Evolutionary conservation across 257 asterid species (phyloP).

Genomic region (Scutellaria barbata): DNA sequence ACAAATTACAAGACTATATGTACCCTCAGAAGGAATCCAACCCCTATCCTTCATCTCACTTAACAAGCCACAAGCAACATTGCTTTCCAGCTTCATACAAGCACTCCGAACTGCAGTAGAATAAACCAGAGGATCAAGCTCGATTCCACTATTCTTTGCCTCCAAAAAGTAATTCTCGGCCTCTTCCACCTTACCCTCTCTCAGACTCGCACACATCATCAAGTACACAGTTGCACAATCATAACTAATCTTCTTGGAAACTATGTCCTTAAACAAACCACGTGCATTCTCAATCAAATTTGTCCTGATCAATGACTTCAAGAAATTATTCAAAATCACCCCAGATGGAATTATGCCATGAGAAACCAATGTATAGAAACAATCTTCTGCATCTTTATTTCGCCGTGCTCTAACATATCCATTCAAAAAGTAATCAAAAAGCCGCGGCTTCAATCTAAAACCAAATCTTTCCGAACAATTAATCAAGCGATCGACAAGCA

Average conservation of each 20-base stretch:
- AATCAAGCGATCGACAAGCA: slow-evolving; percentile 51
- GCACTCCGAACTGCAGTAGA: slow-evolving; percentile 58
- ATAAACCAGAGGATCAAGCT: slow-evolving; percentile 55
- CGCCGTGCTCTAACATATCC: slow-evolving; percentile 59
- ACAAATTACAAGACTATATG: slow-evolving; percentile 54
- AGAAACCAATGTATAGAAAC: slow-evolving; percentile 53
- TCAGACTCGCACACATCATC: slow-evolving; percentile 68
- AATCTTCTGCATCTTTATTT: slow-evolving; percentile 63
- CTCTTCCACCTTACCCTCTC: slow-evolving; percentile 60
- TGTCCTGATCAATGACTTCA: slow-evolving; percentile 53
- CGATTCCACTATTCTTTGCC: slow-evolving; percentile 56
- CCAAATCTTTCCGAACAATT: slow-evolving; percentile 50
- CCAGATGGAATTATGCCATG: slow-evolving; percentile 45
- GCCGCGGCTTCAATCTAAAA: slow-evolving; percentile 47
- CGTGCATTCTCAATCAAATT: slow-evolving; percentile 52
- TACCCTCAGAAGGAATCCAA: slow-evolving; percentile 70
- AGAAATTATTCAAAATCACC: slow-evolving; percentile 46
- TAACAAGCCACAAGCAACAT: slow-evolving; percentile 56
- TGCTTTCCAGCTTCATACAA: slow-evolving; percentile 51
- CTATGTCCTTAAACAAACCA: slow-evolving; percentile 49
- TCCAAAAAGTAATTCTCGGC: slow-evolving; percentile 58
- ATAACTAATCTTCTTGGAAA: slow-evolving; percentile 42
- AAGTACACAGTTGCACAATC: slow-evolving; percentile 60
- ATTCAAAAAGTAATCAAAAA: slow-evolving; percentile 58
- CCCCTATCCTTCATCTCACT: slow-evolving; percentile 72